Percentiles rank a stretch among this genome's conserved stretches.
phyloP scores from a whole-genome alignment of 495 filamentous ascomycete genomes.

The Pyrenula aspistea region DNA sequence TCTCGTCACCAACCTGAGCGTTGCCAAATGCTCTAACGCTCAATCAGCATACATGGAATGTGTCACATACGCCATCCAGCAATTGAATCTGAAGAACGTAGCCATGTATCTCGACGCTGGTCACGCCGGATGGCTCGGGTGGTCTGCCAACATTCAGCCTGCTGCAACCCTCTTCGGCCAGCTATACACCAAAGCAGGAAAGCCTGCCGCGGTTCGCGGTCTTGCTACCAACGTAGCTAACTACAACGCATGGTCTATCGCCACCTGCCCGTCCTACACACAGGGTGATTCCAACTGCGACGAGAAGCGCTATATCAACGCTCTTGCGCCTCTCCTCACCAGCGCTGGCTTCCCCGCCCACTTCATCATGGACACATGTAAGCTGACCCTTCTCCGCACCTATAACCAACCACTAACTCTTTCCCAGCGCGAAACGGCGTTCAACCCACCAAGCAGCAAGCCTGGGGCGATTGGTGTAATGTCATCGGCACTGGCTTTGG shows the following conservation, averaged over 20 bases:
- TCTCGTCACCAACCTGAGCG: slow-evolving; percentile 61
- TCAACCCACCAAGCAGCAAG: slow-evolving; percentile 47
- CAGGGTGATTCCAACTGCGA: slow-evolving; percentile 39
- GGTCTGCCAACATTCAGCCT: slow-evolving; percentile 63
- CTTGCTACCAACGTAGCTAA: slow-evolving; percentile 70
- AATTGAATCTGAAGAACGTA: slow-evolving; percentile 66
- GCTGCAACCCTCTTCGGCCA: slow-evolving; percentile 56
- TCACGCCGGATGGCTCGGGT: slow-evolving; percentile 65
- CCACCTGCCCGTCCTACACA: slow-evolving; percentile 30
- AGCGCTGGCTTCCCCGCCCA: slow-evolving; percentile 54
- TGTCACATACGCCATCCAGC: slow-evolving; percentile 58
- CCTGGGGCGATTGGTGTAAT: slow-evolving; percentile 81
- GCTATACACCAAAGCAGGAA: slow-evolving; percentile 53
- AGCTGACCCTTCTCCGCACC: slow-evolving; percentile 4
- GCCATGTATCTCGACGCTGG: slow-evolving; percentile 75
- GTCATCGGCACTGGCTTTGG: slow-evolving; percentile 65
- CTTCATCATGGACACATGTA: slow-evolving; percentile 57
- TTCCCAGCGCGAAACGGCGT: slow-evolving; percentile 49
- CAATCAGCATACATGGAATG: slow-evolving; percentile 53
- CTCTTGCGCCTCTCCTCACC: slow-evolving; percentile 49
- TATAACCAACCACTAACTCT: background rate
- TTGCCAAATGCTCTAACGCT: slow-evolving; percentile 51
- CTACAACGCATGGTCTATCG: slow-evolving; percentile 52
- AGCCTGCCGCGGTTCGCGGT: slow-evolving; percentile 55
- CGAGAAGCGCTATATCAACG: slow-evolving; percentile 62